Evolutionary conservation across 805 yeast species (phyloP).

Genomic region (Torulaspora maleeae): DNA sequence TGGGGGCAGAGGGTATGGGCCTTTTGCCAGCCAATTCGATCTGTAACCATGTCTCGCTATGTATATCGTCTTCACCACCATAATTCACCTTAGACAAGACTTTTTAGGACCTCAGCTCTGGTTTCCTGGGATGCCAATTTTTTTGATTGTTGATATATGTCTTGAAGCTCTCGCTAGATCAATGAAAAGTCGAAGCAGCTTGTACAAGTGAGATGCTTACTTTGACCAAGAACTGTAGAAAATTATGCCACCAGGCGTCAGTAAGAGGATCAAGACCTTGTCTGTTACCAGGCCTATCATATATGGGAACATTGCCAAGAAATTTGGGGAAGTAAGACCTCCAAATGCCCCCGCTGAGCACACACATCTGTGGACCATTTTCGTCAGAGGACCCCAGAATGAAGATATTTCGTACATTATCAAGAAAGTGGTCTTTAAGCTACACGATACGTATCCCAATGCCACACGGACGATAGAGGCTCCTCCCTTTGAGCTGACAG

Average conservation of each 20-base stretch:
- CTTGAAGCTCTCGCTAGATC: neutral
- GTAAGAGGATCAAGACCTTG: conserved; percentile 44
- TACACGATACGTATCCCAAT: conserved; percentile 90
- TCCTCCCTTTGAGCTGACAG: conserved; percentile 94
- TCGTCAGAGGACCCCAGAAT: conserved; percentile 73
- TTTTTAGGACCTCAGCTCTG: neutral
- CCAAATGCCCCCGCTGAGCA: conserved; percentile 76
- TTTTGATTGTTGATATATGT: neutral
- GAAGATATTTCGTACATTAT: conserved; percentile 76
- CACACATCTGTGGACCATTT: conserved; percentile 94
- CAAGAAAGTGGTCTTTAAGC: conserved; percentile 86
- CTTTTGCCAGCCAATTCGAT: conserved; percentile 69
- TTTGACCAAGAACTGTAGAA: neutral
- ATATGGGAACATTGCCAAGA: conserved; percentile 77
- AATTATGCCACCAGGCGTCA: conserved; percentile 25
- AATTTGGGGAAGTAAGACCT: conserved; percentile 53
- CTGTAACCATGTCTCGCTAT: conserved; percentile 86
- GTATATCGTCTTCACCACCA: conserved; percentile 55
- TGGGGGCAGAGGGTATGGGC: conserved; percentile 73
- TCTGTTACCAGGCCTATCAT: conserved; percentile 73
- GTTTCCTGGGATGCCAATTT: neutral
- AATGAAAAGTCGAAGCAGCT: neutral
- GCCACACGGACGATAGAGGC: conserved; percentile 79
- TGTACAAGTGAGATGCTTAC: neutral
- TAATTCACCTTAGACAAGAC: conserved; percentile 16